Percentiles rank a stretch among this genome's conserved stretches.
Evolutionary conservation across 306 rosid genomes (phyloP).

Genomic region (Spatholobus suberectus): DNA sequence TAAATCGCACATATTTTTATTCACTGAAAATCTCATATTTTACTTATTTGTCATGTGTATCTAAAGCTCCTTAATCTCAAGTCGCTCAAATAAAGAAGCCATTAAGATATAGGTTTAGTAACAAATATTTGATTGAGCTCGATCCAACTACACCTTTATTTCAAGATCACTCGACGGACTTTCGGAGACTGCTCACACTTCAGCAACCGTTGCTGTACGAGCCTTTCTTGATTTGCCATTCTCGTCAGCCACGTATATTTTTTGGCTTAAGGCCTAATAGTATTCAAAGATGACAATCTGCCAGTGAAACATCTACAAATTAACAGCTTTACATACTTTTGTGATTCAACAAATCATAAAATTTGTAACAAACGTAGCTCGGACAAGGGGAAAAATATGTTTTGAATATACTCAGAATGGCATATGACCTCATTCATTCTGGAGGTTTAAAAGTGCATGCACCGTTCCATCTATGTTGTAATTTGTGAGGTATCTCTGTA

Average conservation of each 20-base stretch:
- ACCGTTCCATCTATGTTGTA: conserved; percentile 6
- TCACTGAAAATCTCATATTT: background rate
- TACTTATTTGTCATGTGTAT: background rate
- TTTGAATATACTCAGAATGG: background rate
- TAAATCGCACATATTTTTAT: background rate
- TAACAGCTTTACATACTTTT: background rate
- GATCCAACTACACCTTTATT: background rate
- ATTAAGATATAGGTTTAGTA: background rate
- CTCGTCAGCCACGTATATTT: background rate
- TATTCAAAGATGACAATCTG: background rate
- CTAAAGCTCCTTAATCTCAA: background rate
- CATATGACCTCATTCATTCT: conserved; percentile 10
- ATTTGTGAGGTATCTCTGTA: background rate
- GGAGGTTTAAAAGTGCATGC: background rate
- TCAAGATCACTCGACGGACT: background rate
- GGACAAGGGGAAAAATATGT: background rate
- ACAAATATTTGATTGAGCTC: background rate
- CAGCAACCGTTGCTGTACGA: background rate
- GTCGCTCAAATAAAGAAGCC: background rate
- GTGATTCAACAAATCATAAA: background rate
- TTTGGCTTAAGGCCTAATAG: background rate
- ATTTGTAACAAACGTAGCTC: background rate
- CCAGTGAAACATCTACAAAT: background rate
- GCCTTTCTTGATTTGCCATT: background rate
- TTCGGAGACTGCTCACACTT: background rate